phyloP scores from a whole-genome alignment of 768 basidiomycete genomes.

The Pholiota microspora region DNA sequence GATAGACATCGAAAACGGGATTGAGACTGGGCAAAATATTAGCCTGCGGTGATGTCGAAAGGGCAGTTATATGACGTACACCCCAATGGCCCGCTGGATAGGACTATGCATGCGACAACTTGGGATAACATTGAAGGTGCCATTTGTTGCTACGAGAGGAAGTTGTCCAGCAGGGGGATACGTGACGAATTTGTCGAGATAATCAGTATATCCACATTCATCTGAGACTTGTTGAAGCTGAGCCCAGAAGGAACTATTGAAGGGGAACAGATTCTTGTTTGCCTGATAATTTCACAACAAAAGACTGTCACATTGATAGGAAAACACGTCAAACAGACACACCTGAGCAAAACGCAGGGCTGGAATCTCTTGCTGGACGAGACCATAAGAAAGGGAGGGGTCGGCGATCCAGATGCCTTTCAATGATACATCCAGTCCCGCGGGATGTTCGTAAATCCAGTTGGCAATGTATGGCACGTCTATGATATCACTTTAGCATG shows the following conservation, averaged over 20 bases:
- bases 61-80: constrained; percentile 30
- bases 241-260: constrained; percentile 53
- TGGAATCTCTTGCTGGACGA: constrained; percentile 64
- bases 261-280: constrained; percentile 56
- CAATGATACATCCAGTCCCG: constrained; percentile 45
- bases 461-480: constrained; percentile 62
- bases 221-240: constrained; percentile 52
- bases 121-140: constrained; percentile 36
- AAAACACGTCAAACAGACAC: background rate
- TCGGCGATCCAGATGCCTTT: constrained; percentile 69
- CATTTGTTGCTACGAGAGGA: constrained; percentile 49
- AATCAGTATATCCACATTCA: constrained; percentile 57
- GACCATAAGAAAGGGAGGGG: constrained; percentile 39
- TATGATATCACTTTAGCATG: constrained; percentile 1
- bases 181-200: constrained; percentile 57
- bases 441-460: constrained; percentile 62
- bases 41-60: constrained; percentile 1
- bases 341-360: constrained; percentile 58
- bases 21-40: constrained; percentile 36
- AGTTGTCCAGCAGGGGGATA: constrained; percentile 64
- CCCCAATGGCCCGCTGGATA: constrained; percentile 46
- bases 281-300: constrained; percentile 32
- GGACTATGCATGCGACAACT: constrained; percentile 46
- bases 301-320: background rate
- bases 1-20: constrained; percentile 55